Evolutionary conservation across 257 asterid genomes (phyloP).

Genomic region (Knoxia roxburghii): DNA sequence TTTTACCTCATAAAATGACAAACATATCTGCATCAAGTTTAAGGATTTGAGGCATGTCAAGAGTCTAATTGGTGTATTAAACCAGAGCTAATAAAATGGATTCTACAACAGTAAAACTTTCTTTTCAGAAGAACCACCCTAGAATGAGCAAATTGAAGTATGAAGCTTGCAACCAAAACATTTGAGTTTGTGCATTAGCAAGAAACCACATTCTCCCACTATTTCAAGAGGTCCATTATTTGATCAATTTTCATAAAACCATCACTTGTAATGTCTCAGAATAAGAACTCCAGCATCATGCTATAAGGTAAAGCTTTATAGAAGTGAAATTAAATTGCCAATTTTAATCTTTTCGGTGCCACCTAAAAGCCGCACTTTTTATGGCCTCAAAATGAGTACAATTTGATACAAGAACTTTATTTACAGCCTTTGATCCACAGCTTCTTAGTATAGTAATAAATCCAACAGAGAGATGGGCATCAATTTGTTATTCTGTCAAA

Average conservation of each 20-base stretch:
- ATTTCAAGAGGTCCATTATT: neutral
- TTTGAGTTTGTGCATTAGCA: neutral
- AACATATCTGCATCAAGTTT: slow-evolving; percentile 56
- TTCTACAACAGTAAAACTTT: neutral
- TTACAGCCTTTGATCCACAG: neutral
- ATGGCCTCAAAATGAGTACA: neutral
- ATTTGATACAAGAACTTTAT: neutral
- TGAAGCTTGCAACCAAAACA: neutral
- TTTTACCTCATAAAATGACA: slow-evolving; percentile 82
- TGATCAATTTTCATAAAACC: neutral
- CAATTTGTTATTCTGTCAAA: too few species aligned
- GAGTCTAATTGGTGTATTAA: neutral
- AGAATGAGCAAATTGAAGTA: neutral
- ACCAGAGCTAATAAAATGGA: neutral
- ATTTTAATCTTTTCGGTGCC: too few species aligned
- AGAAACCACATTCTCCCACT: neutral
- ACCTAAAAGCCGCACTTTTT: too few species aligned
- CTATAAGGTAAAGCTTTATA: neutral
- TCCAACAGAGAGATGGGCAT: too few species aligned
- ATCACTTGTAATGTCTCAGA: neutral
- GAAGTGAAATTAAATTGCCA: too few species aligned
- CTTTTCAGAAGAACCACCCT: neutral
- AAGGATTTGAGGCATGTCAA: neutral
- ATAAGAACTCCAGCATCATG: neutral
- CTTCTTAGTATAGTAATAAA: neutral